Evolutionary conservation across 495 filamentous ascomycete genomes (phyloP), one percentile per base, ranked within the genome.

Genomic region (Monascus purpureus): DNA sequence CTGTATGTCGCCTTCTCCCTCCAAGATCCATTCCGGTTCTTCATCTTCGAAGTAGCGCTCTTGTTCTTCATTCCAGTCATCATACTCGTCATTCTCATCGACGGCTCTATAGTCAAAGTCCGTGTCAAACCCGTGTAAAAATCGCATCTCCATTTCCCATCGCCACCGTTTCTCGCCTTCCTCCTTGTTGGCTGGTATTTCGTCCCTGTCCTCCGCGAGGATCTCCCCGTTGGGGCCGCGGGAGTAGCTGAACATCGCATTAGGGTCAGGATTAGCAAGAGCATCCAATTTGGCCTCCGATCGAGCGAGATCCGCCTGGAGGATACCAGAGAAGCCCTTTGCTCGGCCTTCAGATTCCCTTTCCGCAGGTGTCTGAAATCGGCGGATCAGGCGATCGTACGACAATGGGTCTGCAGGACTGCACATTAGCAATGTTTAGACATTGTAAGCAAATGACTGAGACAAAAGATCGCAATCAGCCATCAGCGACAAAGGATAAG

Each of bases 1-100:
- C 24, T 32, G 45, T 13, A 45, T 24, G 32, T 53, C 52, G 3
- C 48, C 33, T n/a, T 54, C 61, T 12, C 55, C 58, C n/a, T 52
- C 50, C 32, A 63, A 52, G 6, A 68, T 45, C 72, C 72, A 82
- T 19, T 60, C 62, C 1, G 77, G 72, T 30, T 80, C 75, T 54
- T 86, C 78, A n/a, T 72, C 73, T 13, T 80, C 79, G 47, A 88
- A 82, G 57, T 78, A 90, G 28, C 62, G 60, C 22, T 88, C 80
- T 31, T 76, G 64, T 46, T 75, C 72, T 40, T 68, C 63, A 15
- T 45, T 50, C 37, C 67, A 49, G 45, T 78, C 73, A 53, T 88
- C 80, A 24, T 65, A 74, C 25, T 76, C 72, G 17, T 82, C 76
- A 48, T 76, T 73, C 26, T 65, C 59, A 44, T 88, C 83, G 16